These are phyloP conservation scores for Mycena galopus DNA, from an alignment of 768 basidiomycete genomes.

Conservation along the genomic window DNA sequence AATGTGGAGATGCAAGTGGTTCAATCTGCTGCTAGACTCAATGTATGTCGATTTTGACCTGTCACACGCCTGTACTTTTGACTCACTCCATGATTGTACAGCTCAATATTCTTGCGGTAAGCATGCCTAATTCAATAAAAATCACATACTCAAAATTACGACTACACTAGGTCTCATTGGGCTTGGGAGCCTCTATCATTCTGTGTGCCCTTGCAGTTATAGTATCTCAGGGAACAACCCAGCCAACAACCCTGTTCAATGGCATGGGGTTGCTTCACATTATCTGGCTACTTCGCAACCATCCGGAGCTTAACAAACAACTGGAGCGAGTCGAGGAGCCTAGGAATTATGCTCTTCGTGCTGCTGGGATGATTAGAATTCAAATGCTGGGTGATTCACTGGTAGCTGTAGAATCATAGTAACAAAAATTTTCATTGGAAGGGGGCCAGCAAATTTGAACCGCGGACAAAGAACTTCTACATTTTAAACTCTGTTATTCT, in stretches of 20 bases:
- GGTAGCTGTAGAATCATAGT: background rate
- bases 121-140: background rate
- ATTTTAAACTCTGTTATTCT: background rate
- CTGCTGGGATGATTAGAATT: background rate
- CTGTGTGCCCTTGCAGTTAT: background rate
- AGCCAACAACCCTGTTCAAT: background rate
- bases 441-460: background rate
- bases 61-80: background rate
- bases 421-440: background rate
- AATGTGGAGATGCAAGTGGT: background rate
- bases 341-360: background rate
- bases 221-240: background rate
- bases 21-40: background rate
- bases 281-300: background rate
- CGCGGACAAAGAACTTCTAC: background rate
- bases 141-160: background rate
- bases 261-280: conserved; percentile 1
- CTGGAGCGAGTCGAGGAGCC: background rate
- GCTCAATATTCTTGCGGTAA: background rate
- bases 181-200: background rate
- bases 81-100: background rate
- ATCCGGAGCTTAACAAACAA: background rate
- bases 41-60: background rate
- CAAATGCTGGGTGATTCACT: background rate
- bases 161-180: background rate